Conservation (phyloP, 1,139 yeast species). For the Lodderomyces parapsilosis region DNA sequence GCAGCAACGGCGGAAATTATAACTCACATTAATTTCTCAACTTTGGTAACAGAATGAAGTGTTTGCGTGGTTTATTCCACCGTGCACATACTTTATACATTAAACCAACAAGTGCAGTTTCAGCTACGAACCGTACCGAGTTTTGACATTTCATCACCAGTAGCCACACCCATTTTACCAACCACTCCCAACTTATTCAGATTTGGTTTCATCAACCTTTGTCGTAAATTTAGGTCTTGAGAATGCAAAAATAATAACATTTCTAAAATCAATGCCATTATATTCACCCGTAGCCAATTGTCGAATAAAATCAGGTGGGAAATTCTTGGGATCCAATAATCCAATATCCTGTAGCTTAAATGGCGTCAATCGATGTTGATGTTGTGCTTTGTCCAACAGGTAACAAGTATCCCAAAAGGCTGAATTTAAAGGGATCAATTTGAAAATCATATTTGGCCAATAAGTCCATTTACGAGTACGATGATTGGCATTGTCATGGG, state of each 20-base stretch:
- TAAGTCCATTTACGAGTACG: constrained; percentile 6
- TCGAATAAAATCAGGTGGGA: constrained; percentile 23
- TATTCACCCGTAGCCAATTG: constrained; percentile 28
- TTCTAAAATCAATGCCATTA: constrained; percentile 23
- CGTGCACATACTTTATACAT: too few species aligned
- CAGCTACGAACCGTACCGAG: too few species aligned
- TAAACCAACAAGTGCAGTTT: not conserved
- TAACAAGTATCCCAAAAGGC: constrained; percentile 44
- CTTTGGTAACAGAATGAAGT: too few species aligned
- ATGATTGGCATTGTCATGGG: constrained; percentile 10
- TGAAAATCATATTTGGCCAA: constrained; percentile 13
- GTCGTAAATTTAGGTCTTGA: constrained; percentile 15
- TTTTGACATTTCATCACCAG: too few species aligned
- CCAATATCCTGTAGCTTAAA: constrained; percentile 31
- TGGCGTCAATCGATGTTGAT: constrained; percentile 26
- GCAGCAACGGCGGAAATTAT: too few species aligned
- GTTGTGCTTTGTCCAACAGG: constrained; percentile 30
- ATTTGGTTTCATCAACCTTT: not conserved
- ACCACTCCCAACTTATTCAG: not conserved
- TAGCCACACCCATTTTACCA: too few species aligned
- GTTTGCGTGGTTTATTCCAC: too few species aligned
- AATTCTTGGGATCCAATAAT: constrained; percentile 41
- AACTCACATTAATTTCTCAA: too few species aligned
- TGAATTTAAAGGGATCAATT: constrained; percentile 30
- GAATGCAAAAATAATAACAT: constrained; percentile 20